Conservation (phyloP, 306 rosid genomes). For the Casuarina equisetifolia region DNA sequence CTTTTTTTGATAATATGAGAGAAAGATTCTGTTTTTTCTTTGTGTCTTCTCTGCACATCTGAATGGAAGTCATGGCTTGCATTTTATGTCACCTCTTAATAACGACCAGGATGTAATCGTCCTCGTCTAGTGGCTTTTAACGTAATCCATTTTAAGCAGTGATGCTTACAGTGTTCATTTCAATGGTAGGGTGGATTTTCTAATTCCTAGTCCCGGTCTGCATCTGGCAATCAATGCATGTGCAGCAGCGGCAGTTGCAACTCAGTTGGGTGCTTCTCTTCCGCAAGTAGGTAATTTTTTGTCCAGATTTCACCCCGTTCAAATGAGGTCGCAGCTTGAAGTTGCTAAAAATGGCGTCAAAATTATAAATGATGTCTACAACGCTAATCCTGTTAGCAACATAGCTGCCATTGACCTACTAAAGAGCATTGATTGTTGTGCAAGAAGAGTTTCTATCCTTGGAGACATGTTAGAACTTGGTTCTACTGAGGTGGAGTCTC, state of each 20-base stretch:
- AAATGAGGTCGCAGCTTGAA: conserved; percentile 29
- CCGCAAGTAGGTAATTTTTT: conserved; percentile 18
- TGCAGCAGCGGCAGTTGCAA: conserved; percentile 39
- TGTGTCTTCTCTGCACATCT: not conserved
- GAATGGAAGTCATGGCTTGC: not conserved
- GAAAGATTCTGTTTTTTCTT: not conserved
- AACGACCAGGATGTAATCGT: not conserved
- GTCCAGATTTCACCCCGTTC: conserved; percentile 25
- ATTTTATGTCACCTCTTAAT: not conserved
- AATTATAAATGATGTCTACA: conserved; percentile 32
- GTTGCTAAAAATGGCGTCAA: conserved; percentile 26
- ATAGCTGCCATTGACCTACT: conserved; percentile 30
- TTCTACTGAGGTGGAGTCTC: conserved; percentile 21
- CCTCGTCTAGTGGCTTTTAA: no score
- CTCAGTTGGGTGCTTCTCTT: conserved; percentile 31
- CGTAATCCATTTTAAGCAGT: not conserved
- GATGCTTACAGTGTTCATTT: not conserved
- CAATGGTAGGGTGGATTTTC: conserved; percentile 27
- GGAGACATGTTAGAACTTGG: conserved; percentile 44
- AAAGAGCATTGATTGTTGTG: conserved; percentile 23
- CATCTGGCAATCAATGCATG: conserved; percentile 35
- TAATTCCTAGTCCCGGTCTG: conserved; percentile 33
- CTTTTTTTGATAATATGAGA: not conserved
- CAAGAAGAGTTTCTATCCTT: conserved; percentile 25
- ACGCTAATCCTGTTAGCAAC: conserved; percentile 33